These are phyloP conservation scores for Ehretia macrophylla DNA, from an alignment of 257 asterid species.

Conservation along the genomic window DNA sequence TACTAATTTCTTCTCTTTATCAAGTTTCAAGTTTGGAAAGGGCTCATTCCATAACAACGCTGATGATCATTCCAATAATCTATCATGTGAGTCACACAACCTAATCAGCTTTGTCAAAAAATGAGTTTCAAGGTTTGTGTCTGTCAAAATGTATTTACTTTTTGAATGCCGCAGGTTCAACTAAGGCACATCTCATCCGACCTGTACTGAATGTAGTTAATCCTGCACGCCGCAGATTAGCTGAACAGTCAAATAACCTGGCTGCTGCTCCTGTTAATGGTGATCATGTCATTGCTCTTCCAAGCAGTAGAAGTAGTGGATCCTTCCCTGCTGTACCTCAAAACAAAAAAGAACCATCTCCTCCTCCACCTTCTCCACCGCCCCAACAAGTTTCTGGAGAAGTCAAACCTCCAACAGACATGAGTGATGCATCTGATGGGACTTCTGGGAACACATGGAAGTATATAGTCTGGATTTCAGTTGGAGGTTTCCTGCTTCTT, in stretches of 20 bases:
- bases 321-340: constrained; percentile 69
- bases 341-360: constrained; percentile 18
- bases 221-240: constrained; percentile 46
- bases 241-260: constrained; percentile 54
- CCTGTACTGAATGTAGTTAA: constrained; percentile 22
- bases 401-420: neutral
- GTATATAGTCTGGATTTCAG: constrained; percentile 37
- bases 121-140: neutral
- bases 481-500: constrained; percentile 34
- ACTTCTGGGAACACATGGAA: constrained; percentile 36
- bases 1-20: constrained; percentile 15
- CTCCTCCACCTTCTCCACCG: constrained; percentile 31
- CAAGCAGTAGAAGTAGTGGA: constrained; percentile 80
- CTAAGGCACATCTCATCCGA: constrained; percentile 25
- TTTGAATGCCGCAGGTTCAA: constrained; percentile 34
- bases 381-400: constrained; percentile 11
- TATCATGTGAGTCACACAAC: constrained; percentile 36
- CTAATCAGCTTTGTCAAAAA: neutral
- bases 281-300: constrained; percentile 29
- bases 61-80: constrained; percentile 34
- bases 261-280: constrained; percentile 45
- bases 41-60: constrained; percentile 24
- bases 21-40: constrained; percentile 43
- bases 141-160: constrained; percentile 9
- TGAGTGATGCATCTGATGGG: neutral